Base-by-base conservation (phyloP, 192 early-diverging fungal genomes). In the Gamsiella multidivaricata region DNA sequence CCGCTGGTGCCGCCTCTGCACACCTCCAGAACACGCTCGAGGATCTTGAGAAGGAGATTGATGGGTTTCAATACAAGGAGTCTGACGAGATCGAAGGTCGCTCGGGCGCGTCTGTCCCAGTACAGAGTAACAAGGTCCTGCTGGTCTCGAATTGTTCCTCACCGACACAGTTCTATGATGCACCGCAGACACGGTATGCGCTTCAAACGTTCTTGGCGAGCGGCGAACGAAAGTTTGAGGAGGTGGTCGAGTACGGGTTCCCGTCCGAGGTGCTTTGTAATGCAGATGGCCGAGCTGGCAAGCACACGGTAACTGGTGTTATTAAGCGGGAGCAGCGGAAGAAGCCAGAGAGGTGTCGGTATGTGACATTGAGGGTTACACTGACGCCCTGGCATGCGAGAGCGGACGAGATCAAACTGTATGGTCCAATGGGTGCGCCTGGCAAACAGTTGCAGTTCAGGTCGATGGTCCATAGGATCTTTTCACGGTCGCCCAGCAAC, bases 301-400 rank as follows among this genome's bases (percentile, higher is more conserved):
- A 7, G 20, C 9, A 45, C 12, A 34, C 58, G 32, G 12, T 34
- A 29, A 42, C 20, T n/a, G n/a, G n/a, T n/a, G n/a, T n/a, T n/a
- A n/a, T n/a, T n/a, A n/a, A n/a, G n/a, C n/a, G n/a, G n/a, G n/a
- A n/a, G n/a, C n/a, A n/a, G n/a, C n/a, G n/a, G 43, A 8, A 50
- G n/a, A 20, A 5, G 18, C 45, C n/a, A 14, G 29, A 25, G 7
- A 31, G 15, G 36, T 65, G 63, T 18, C 66, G 65, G 15, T 76
- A 65, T 37, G 26, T 69, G 43, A 82, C 81, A 0, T 47, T 82
- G 37, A 47, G 81, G 28, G 50, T 80, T 31, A 82, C 81, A 0
- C 28, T 82, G 31, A 82, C 81, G 0, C 81, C 81, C 0, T 82
- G 76, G 70, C 72, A 80, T 65, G 67, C 67, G 4, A 66, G 82